Base-by-base conservation (phyloP, 345 rosid genomes). In the Salix exigua region DNA sequence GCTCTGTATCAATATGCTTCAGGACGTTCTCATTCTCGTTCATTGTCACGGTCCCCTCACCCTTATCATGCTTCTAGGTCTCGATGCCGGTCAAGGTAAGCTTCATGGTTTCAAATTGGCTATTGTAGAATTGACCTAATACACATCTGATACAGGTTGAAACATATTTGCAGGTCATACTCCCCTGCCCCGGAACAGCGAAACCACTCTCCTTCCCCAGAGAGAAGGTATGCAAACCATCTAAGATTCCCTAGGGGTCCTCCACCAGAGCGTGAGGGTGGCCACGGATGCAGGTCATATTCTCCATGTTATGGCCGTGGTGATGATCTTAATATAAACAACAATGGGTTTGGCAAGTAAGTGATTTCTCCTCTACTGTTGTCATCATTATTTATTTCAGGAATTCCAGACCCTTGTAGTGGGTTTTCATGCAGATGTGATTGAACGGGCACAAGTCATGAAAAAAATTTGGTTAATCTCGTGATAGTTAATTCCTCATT, bases 1-100 rank as follows among this genome's bases (percentile, higher is more conserved):
- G 23, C 69, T 79, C 35, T 38, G 44, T 67, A 35, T 73, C 19
- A 44, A 25, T 75, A 26, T 72, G 35, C 70, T 53, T 70, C 87
- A 95, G 99, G 97, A 66, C 96, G 83, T 74, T 91, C 97, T 62
- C 91, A 88, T 2, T 93, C 99, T 18, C 96, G 89, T 11, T 94
- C 97, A 28, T 33, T 85, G n/a, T 94, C 92, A 21, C 91, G 86
- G 68, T 94, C 97, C 63, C 96, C 97, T 6, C 92, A 75, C 78
- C 88, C 82, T 75, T 92, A 91, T 33, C 75, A 88, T 0, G 86
- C 89, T 75, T 93, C 99, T 67, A 89, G 96, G 78, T 79, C 87
- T 70, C 88, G 97, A 70, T 88, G 88, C 65, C 94, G 89, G 73
- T 93, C 99, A 14, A 93, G 98, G 99, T 96, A 83, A 78, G 77